Conservation (phyloP, 371 early-diverging fungal species). For the Lichtheimia ornata region DNA sequence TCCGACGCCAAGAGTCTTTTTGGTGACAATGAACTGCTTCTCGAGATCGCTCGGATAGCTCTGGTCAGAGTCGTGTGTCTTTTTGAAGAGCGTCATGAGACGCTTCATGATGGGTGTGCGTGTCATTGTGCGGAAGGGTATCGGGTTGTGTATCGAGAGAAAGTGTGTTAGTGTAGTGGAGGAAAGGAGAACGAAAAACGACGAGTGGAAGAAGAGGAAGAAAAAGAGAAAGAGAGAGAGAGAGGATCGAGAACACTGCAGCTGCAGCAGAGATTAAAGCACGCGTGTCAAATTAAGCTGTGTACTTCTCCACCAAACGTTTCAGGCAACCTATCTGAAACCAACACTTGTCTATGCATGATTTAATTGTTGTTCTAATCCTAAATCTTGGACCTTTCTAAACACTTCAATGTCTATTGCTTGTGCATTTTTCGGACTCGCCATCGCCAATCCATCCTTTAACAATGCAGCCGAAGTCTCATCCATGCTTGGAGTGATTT, state of each 20-base stretch:
- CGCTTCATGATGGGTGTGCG: constrained; percentile 46
- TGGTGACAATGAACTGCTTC: constrained; percentile 45
- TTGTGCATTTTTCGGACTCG: constrained; percentile 11
- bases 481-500: constrained; percentile 8
- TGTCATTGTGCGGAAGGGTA: constrained; percentile 19
- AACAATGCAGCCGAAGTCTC: neutral
- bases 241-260: too few species aligned
- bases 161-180: too few species aligned
- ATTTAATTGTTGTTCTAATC: constrained; percentile 5
- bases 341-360: too few species aligned
- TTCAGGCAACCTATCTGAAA: too few species aligned
- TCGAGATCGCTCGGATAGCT: constrained; percentile 4
- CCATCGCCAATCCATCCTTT: constrained; percentile 16
- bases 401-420: constrained; percentile 4
- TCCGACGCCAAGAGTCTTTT: constrained; percentile 67
- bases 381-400: constrained; percentile 4
- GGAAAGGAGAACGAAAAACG: too few species aligned
- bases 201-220: too few species aligned
- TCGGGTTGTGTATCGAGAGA: neutral
- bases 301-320: too few species aligned
- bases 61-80: constrained; percentile 39
- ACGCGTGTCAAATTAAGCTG: too few species aligned
- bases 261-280: too few species aligned
- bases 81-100: constrained; percentile 48
- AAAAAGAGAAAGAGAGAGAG: too few species aligned